Conservation (phyloP, 768 basidiomycete genomes). For the Rhodotorula toruloides region DNA sequence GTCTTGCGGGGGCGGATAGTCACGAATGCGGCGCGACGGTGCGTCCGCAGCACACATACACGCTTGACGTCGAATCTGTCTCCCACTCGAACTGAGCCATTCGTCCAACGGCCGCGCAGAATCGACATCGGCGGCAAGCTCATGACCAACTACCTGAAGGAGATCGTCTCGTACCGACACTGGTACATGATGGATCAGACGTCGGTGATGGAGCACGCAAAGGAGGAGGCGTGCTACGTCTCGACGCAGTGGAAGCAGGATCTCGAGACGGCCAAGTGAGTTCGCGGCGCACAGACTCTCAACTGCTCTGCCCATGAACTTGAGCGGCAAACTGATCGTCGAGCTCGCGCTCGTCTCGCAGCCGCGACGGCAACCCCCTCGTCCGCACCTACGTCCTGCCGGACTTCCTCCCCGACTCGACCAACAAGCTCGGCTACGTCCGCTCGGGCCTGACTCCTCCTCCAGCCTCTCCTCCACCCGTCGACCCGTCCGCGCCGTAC, state of each 20-base stretch:
- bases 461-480: slow-evolving; percentile 5
- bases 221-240: slow-evolving; percentile 85
- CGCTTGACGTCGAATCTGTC: background rate
- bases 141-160: slow-evolving; percentile 89
- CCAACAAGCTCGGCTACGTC: slow-evolving; percentile 48
- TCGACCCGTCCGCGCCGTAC: background rate
- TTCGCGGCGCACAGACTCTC: slow-evolving; percentile 13
- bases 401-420: slow-evolving; percentile 60
- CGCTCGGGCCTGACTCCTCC: slow-evolving; percentile 47
- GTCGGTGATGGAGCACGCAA: slow-evolving; percentile 84
- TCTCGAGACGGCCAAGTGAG: slow-evolving; percentile 72
- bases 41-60: slow-evolving; percentile 12
- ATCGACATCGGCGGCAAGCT: slow-evolving; percentile 94
- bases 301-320: slow-evolving; percentile 14
- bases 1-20: slow-evolving; percentile 67
- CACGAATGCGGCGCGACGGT: slow-evolving; percentile 80
- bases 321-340: background rate
- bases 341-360: background rate
- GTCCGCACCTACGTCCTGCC: slow-evolving; percentile 86
- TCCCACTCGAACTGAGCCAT: background rate
- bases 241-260: slow-evolving; percentile 64
- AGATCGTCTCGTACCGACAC: slow-evolving; percentile 86
- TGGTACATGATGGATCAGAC: slow-evolving; percentile 99
- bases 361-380: slow-evolving; percentile 55
- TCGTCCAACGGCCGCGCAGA: slow-evolving; percentile 49